Evolutionary conservation across 1,284 basidiomycete species (phyloP).

Genomic region (Ceratobasidium sp.): DNA sequence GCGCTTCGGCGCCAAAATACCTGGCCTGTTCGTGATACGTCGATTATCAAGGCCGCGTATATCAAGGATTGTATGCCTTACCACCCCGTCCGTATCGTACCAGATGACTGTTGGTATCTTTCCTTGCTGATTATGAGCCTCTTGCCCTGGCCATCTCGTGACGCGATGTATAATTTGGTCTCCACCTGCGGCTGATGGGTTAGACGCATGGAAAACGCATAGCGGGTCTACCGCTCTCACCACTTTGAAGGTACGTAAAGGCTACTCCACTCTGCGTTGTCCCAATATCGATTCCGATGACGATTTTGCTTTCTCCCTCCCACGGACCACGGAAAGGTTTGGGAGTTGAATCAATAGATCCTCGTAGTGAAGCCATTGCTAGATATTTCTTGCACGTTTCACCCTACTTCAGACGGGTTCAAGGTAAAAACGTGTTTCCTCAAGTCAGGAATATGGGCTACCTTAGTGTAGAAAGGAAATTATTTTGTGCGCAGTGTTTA

Average conservation of each 20-base stretch:
- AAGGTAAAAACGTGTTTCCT: neutral
- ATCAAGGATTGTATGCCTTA: neutral
- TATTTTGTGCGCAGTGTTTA: too few relatives aligned
- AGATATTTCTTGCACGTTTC: neutral
- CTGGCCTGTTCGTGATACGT: conserved; percentile 12
- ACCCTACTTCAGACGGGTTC: neutral
- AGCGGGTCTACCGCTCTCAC: conserved; percentile 1
- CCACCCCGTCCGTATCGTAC: conserved; percentile 34
- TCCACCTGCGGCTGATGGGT: neutral
- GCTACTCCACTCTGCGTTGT: conserved; percentile 38
- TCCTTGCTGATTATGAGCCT: conserved; percentile 12
- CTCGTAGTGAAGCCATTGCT: conserved; percentile 1
- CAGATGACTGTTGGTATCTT: conserved; percentile 39
- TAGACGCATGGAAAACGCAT: neutral
- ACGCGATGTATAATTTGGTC: conserved; percentile 24
- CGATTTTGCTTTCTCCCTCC: conserved; percentile 33
- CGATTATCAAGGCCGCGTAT: neutral
- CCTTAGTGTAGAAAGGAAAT: too few relatives aligned
- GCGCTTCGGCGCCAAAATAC: conserved; percentile 37
- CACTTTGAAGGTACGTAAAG: conserved; percentile 24
- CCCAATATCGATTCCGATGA: conserved; percentile 38
- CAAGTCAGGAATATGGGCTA: too few relatives aligned
- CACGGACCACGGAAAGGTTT: conserved; percentile 35
- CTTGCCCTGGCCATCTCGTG: conserved; percentile 39
- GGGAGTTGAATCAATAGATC: conserved; percentile 16